Base-by-base conservation (phyloP, 2,329 filamentous ascomycete species). In the Pseudogymnoascus sp. region DNA sequence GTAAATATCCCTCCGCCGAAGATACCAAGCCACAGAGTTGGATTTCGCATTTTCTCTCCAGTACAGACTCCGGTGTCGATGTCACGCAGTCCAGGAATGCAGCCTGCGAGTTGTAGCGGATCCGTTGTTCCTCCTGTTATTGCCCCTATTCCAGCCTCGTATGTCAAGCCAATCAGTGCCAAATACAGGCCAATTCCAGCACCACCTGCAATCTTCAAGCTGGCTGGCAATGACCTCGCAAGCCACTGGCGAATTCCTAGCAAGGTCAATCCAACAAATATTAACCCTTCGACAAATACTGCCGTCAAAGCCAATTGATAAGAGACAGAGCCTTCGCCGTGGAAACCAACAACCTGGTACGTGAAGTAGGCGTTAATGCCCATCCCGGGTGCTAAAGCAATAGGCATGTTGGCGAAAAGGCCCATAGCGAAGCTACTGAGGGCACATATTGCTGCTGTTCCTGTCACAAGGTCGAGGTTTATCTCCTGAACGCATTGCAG, bases 351-450 rank as follows among this genome's bases (percentile, higher is more conserved):
- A 43, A 90, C 87, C 62, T 71, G 75, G 71, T 89, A 95, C 22
- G 90, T 82, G 70, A 95, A 95, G 72, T 95, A 95, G 15, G 90
- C 90, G 70, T 96, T 96, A 61, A 95, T 74, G 22, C 91, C 88
- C 87, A 91, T 89, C 36, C 88, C 88, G 14, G 88, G 87, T 6
- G 87, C 88, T 43, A 90, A 74, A 8, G 84, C 86, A 66, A 90
- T 85, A 1, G 88, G 87, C 76, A 77, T 76, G 66, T 95, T 95
- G 64, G 91, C 87, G 65, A 93, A 84, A 1, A 93, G 73, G 15
- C 91, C 91, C 87, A 95, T 91, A 73, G 80, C 86, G 73, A 95
- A 91, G n/a, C 85, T 87, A 3, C 87, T 83, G 53, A 96, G 75
- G 22, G 89, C 88, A 12, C 89, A 82, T 66, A 94, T 92, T 60